These are phyloP conservation scores for Phtheirospermum japonicum DNA, from an alignment of 257 asterid genomes.

Conservation along the genomic window DNA sequence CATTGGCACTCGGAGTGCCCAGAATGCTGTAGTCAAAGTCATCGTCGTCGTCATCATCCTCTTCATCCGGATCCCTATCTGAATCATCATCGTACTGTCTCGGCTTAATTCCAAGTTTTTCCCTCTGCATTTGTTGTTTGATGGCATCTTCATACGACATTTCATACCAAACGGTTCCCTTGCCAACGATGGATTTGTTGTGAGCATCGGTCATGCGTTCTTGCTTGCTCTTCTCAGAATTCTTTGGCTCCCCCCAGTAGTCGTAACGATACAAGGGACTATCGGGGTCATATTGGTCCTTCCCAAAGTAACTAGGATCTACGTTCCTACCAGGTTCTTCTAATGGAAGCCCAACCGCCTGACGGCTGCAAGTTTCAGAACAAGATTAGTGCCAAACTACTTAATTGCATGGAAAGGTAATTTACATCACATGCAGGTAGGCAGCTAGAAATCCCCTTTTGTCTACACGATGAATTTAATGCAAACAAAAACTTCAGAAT, in stretches of 20 bases:
- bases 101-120: slow-evolving; percentile 58
- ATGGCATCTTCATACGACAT: slow-evolving; percentile 91
- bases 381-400: neutral
- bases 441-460: neutral
- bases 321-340: slow-evolving; percentile 89
- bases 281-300: slow-evolving; percentile 82
- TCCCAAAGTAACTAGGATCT: slow-evolving; percentile 70
- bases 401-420: neutral
- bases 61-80: slow-evolving; percentile 31
- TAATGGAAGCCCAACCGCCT: slow-evolving; percentile 81
- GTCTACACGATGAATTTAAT: neutral
- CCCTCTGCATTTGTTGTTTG: slow-evolving; percentile 53
- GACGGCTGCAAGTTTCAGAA: slow-evolving; percentile 59
- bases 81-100: slow-evolving; percentile 40
- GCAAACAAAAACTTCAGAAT: neutral
- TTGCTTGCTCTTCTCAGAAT: slow-evolving; percentile 92
- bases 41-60: slow-evolving; percentile 44
- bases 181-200: slow-evolving; percentile 88
- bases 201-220: slow-evolving; percentile 78
- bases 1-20: slow-evolving; percentile 45
- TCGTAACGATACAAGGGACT: slow-evolving; percentile 79
- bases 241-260: slow-evolving; percentile 99
- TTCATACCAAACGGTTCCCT: slow-evolving; percentile 87
- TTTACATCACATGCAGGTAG: neutral
- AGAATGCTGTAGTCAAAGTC: slow-evolving; percentile 71